Evolutionary conservation across 2,329 filamentous ascomycete species (phyloP).

Genomic region (Pseudogymnoascus sp.): DNA sequence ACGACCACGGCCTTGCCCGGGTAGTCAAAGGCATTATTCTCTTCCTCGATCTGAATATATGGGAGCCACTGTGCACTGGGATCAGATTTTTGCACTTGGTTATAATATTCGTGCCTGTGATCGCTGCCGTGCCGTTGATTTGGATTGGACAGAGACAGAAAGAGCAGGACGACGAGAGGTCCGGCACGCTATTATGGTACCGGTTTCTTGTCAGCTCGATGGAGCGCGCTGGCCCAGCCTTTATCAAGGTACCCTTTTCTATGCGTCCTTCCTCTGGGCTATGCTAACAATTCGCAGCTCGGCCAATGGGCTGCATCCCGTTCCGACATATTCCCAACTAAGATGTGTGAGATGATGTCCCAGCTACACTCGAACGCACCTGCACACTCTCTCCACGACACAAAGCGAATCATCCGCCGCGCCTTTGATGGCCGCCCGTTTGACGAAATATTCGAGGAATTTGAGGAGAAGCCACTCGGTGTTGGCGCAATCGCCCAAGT

Average conservation of each 20-base stretch:
- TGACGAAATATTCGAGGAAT: conserved; percentile 92
- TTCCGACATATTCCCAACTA: conserved; percentile 88
- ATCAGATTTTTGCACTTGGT: conserved; percentile 81
- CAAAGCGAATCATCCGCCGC: conserved; percentile 68
- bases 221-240: conserved; percentile 89
- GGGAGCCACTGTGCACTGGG: conserved; percentile 81
- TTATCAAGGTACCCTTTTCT: conserved; percentile 68
- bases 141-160: conserved; percentile 65
- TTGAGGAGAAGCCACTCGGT: conserved; percentile 79
- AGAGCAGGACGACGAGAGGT: conserved; percentile 64
- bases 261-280: not conserved
- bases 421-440: conserved; percentile 77
- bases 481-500: conserved; percentile 97
- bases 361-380: conserved; percentile 91
- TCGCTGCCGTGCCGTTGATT: conserved; percentile 68
- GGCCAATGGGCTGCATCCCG: conserved; percentile 97
- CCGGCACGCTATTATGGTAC: conserved; percentile 92
- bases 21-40: conserved; percentile 53
- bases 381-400: conserved; percentile 75
- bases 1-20: conserved; percentile 51
- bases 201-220: conserved; percentile 76
- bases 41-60: conserved; percentile 63
- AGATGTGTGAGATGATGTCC: conserved; percentile 91
- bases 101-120: conserved; percentile 84
- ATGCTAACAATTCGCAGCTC: conserved; percentile 46